Percentiles rank a stretch among this genome's conserved stretches.
phyloP scores from a whole-genome alignment of 2,329 filamentous ascomycete genomes.

The Aspergillus sp. region DNA sequence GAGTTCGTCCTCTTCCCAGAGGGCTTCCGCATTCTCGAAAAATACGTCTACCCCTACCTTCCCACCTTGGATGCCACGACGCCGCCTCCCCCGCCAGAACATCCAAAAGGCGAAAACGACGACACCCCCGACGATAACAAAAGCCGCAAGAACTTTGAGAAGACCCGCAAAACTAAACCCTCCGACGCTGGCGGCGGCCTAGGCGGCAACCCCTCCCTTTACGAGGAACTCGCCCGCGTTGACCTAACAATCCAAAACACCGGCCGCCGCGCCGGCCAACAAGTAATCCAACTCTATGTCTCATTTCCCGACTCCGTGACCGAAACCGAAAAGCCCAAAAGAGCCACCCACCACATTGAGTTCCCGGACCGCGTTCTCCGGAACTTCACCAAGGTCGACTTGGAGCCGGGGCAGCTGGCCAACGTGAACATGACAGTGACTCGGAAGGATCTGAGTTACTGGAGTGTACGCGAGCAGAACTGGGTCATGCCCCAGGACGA shows the following conservation, averaged over 20 bases:
- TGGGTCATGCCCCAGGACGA: constrained; percentile 60
- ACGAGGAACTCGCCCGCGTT: constrained; percentile 50
- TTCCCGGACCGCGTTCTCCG: constrained; percentile 65
- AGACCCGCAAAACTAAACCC: constrained; percentile 36
- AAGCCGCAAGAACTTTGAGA: constrained; percentile 37
- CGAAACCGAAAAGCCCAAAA: constrained; percentile 31
- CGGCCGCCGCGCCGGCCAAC: constrained; percentile 47
- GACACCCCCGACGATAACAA: constrained; percentile 59
- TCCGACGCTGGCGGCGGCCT: constrained; percentile 70
- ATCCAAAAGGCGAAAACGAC: constrained; percentile 51
- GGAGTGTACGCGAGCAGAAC: constrained; percentile 67
- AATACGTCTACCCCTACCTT: constrained; percentile 75
- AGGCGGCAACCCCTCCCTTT: constrained; percentile 48
- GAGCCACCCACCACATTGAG: constrained; percentile 44
- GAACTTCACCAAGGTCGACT: constrained; percentile 68
- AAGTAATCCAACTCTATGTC: constrained; percentile 64
- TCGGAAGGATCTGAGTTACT: constrained; percentile 70
- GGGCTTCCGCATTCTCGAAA: constrained; percentile 61
- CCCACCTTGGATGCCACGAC: constrained; percentile 50
- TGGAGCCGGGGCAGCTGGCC: constrained; percentile 55
- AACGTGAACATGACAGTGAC: constrained; percentile 61
- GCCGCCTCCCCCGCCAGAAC: constrained; percentile 22
- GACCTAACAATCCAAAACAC: constrained; percentile 51
- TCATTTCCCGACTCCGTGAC: constrained; percentile 55
- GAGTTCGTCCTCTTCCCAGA: constrained; percentile 61